These are phyloP conservation scores for Echria macrotheca DNA, from an alignment of 495 filamentous ascomycete genomes.

Conservation along the genomic window DNA sequence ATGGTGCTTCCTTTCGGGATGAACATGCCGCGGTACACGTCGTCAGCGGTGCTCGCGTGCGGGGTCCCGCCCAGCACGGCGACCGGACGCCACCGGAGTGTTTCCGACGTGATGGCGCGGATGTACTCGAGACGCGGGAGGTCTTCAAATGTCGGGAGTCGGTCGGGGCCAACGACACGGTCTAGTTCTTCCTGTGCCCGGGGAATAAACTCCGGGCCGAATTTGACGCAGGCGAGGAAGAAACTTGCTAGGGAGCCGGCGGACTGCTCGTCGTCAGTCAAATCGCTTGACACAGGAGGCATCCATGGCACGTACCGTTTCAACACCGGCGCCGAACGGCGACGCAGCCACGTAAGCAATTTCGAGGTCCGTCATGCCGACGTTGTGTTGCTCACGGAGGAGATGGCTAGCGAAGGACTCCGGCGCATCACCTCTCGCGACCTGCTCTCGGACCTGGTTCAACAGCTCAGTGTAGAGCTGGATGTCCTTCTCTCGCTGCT, in stretches of 20 bases:
- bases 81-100: slow-evolving; percentile 48
- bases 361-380: slow-evolving; percentile 48
- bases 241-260: slow-evolving; percentile 46
- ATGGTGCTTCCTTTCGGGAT: slow-evolving; percentile 52
- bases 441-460: slow-evolving; percentile 25
- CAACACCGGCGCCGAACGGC: slow-evolving; percentile 60
- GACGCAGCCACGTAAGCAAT: slow-evolving; percentile 52
- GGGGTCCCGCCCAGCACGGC: slow-evolving; percentile 50
- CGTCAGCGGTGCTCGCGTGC: slow-evolving; percentile 52
- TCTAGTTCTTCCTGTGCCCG: slow-evolving; percentile 53
- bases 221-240: slow-evolving; percentile 51
- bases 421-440: slow-evolving; percentile 34
- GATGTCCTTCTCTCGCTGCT: slow-evolving; percentile 46
- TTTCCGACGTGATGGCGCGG: slow-evolving; percentile 45
- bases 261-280: slow-evolving; percentile 19
- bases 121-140: slow-evolving; percentile 39
- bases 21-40: slow-evolving; percentile 48
- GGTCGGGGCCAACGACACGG: slow-evolving; percentile 43
- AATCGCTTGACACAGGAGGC: slow-evolving; percentile 2
- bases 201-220: slow-evolving; percentile 39
- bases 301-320: slow-evolving; percentile 46
- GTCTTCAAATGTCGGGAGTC: slow-evolving; percentile 47
- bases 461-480: slow-evolving; percentile 47
- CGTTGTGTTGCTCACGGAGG: slow-evolving; percentile 39
- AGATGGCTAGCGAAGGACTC: slow-evolving; percentile 48